A percentile compares a stretch with the other conserved stretches of the same genome.
Conservation (phyloP, 2,329 filamentous ascomycete genomes). For the Aspergillus glaucus region DNA sequence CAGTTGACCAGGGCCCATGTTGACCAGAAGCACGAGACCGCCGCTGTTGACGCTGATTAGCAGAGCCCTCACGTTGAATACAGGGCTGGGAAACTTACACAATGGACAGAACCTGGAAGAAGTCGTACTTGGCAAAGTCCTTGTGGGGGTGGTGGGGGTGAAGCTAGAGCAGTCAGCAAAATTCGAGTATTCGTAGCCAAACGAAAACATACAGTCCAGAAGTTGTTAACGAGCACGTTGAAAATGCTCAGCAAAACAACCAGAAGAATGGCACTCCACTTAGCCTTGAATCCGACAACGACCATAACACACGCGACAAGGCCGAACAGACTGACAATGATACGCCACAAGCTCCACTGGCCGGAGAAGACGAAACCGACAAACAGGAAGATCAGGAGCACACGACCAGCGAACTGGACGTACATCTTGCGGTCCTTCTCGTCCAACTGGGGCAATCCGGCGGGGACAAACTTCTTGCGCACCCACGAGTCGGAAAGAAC, state of each 20-base stretch:
- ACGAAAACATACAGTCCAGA: slow-evolving; percentile 78
- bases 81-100: slow-evolving; percentile 52
- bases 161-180: slow-evolving; percentile 52
- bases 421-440: slow-evolving; percentile 99
- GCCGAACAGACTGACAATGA: slow-evolving; percentile 77
- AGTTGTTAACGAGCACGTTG: slow-evolving; percentile 98
- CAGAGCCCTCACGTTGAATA: background rate
- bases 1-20: slow-evolving; percentile 96
- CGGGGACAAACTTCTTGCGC: slow-evolving; percentile 93
- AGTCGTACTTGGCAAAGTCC: slow-evolving; percentile 99
- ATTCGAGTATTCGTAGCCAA: background rate
- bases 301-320: slow-evolving; percentile 96
- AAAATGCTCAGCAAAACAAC: slow-evolving; percentile 94
- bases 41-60: slow-evolving; percentile 46
- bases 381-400: slow-evolving; percentile 96
- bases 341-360: slow-evolving; percentile 82
- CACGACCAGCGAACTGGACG: slow-evolving; percentile 93
- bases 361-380: slow-evolving; percentile 94
- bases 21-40: slow-evolving; percentile 90
- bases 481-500: slow-evolving; percentile 97
- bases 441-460: slow-evolving; percentile 85
- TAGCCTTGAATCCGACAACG: slow-evolving; percentile 98
- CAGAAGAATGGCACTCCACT: slow-evolving; percentile 93
- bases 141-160: slow-evolving; percentile 98
- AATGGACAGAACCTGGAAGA: slow-evolving; percentile 99